Evolutionary conservation across 2,329 filamentous ascomycete species (phyloP).

Genomic region (Curvularia sp.): DNA sequence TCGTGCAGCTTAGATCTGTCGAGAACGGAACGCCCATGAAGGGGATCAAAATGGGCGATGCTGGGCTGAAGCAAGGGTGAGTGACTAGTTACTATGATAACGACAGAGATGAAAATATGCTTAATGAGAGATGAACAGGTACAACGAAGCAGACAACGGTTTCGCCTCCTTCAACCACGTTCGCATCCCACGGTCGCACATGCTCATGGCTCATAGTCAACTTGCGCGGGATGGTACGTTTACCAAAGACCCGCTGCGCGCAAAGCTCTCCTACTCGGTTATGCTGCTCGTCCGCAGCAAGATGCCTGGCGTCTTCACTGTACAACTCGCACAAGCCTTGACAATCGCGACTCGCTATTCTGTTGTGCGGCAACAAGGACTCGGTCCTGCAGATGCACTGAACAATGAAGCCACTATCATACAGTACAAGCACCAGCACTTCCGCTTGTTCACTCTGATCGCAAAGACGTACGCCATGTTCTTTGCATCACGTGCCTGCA

Average conservation of each 20-base stretch:
- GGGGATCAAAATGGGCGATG: slow-evolving; percentile 59
- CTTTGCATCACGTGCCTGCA: slow-evolving; percentile 19
- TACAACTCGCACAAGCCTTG: slow-evolving; percentile 60
- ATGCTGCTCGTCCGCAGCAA: slow-evolving; percentile 55
- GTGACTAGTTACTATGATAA: background rate
- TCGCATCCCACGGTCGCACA: slow-evolving; percentile 55
- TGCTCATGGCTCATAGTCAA: slow-evolving; percentile 57
- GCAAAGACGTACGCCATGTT: slow-evolving; percentile 30
- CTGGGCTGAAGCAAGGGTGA: slow-evolving; percentile 54
- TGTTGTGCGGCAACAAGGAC: slow-evolving; percentile 54
- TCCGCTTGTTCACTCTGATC: slow-evolving; percentile 24
- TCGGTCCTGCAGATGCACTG: slow-evolving; percentile 12
- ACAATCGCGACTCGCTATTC: slow-evolving; percentile 60
- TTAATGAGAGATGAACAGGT: slow-evolving; percentile 34
- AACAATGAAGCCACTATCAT: slow-evolving; percentile 18
- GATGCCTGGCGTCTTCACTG: slow-evolving; percentile 54
- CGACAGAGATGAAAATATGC: slow-evolving; percentile 26
- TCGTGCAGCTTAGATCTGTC: slow-evolving; percentile 58
- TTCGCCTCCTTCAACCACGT: slow-evolving; percentile 59
- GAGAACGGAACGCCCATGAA: slow-evolving; percentile 54
- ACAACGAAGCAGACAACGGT: slow-evolving; percentile 59
- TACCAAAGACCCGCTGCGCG: slow-evolving; percentile 52
- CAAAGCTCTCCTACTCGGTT: slow-evolving; percentile 58
- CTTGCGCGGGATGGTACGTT: slow-evolving; percentile 55
- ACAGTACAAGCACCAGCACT: slow-evolving; percentile 28